phyloP scores from a whole-genome alignment of 2,329 filamentous ascomycete species.

The Botryotinia narcissicola region DNA sequence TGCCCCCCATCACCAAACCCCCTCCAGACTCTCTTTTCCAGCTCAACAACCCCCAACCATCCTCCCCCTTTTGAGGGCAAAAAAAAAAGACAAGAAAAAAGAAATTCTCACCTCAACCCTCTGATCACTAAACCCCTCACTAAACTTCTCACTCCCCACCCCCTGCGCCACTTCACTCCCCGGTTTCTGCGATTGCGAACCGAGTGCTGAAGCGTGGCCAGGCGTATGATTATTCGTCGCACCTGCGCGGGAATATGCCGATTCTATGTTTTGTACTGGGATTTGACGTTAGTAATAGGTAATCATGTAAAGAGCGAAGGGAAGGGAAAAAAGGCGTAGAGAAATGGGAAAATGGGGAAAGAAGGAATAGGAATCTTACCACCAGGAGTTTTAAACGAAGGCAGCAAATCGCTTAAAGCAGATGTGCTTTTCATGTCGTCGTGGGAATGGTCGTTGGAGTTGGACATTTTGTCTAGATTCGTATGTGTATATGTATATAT shows the following conservation, averaged over 20 bases:
- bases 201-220: constrained; percentile 27
- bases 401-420: neutral
- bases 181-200: constrained; percentile 24
- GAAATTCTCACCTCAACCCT: constrained; percentile 25
- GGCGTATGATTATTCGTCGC: constrained; percentile 29
- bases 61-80: no score
- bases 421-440: neutral
- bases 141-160: constrained; percentile 28
- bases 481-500: neutral
- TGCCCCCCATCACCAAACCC: no score
- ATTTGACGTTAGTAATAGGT: neutral
- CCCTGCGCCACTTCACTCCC: constrained; percentile 22
- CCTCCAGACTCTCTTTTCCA: neutral
- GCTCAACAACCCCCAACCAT: rapidly evolving
- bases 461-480: neutral
- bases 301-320: neutral
- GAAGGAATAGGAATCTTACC: neutral
- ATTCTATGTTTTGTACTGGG: constrained; percentile 31
- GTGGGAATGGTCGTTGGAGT: neutral
- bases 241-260: constrained; percentile 30
- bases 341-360: no score
- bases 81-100: neutral
- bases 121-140: constrained; percentile 22
- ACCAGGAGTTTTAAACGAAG: neutral
- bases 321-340: neutral